Conservation (phyloP, 2,329 filamentous ascomycete species). For the Alternaria rosae region DNA sequence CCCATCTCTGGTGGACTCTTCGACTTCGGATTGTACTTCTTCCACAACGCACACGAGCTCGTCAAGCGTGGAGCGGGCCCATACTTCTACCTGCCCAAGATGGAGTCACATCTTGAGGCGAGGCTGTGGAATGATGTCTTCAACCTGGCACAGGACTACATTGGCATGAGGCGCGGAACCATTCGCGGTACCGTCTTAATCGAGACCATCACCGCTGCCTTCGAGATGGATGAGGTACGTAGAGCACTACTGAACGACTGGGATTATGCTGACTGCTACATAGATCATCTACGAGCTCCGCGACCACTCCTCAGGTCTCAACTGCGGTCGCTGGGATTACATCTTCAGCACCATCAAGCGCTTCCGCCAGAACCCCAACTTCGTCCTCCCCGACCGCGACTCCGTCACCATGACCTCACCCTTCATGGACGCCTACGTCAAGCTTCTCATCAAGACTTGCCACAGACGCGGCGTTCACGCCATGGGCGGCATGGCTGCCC, state of each 20-base stretch:
- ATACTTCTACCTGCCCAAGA: conserved; percentile 98
- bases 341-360: conserved; percentile 99
- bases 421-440: conserved; percentile 98
- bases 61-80: conserved; percentile 85
- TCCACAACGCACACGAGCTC: conserved; percentile 93
- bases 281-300: conserved; percentile 97
- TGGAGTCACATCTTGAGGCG: conserved; percentile 97
- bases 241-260: too few species aligned
- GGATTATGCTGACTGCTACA: conserved; percentile 18
- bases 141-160: conserved; percentile 92
- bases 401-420: conserved; percentile 96
- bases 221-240: conserved; percentile 92
- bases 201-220: conserved; percentile 96
- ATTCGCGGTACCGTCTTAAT: conserved; percentile 96
- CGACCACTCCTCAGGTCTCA: conserved; percentile 93
- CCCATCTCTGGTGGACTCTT: conserved; percentile 92
- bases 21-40: conserved; percentile 99
- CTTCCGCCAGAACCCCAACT: conserved; percentile 93
- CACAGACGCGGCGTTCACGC: conserved; percentile 97
- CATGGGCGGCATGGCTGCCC: conserved; percentile 98
- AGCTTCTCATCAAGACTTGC: conserved; percentile 97
- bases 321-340: conserved; percentile 99
- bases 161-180: conserved; percentile 87
- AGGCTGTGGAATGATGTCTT: conserved; percentile 98
- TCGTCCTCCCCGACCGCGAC: conserved; percentile 90